Percentiles rank a stretch among this genome's conserved stretches.
Conservation (phyloP, 2,329 filamentous ascomycete species). For the Mycosphaerella sp. region DNA sequence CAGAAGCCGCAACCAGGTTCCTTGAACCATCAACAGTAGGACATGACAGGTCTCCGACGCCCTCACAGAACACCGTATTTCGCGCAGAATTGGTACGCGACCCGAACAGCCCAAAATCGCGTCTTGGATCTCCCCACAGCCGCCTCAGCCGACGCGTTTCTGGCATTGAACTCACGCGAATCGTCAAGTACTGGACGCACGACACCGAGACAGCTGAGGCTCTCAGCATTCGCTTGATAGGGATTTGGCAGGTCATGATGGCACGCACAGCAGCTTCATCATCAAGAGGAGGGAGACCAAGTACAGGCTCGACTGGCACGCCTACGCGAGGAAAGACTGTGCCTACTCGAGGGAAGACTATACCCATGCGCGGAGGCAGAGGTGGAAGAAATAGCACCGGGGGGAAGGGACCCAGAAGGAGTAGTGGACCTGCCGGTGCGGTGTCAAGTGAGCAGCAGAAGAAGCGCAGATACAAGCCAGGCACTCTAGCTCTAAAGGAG, state of each 20-base stretch:
- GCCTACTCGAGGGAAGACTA: slow-evolving; percentile 7
- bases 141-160: not conserved
- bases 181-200: not conserved
- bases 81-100: slow-evolving; percentile 1
- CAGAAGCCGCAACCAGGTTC: slow-evolving; percentile 1
- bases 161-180: not conserved
- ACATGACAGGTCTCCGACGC: not conserved
- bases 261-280: slow-evolving; percentile 10
- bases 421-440: slow-evolving; percentile 9
- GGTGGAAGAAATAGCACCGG: slow-evolving; percentile 22
- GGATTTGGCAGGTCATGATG: not conserved
- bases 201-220: not conserved
- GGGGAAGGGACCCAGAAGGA: slow-evolving; percentile 21
- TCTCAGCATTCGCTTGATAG: not conserved
- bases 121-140: not conserved
- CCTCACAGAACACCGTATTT: not conserved
- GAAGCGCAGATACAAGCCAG: slow-evolving; percentile 42
- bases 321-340: slow-evolving; percentile 5
- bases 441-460: slow-evolving; percentile 19
- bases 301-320: slow-evolving; percentile 8
- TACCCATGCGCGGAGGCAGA: slow-evolving; percentile 23
- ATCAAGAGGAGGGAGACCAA: slow-evolving; percentile 6
- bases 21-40: not conserved
- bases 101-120: not conserved
- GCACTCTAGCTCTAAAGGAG: slow-evolving; percentile 95